phyloP scores from a whole-genome alignment of 345 rosid species.

The Ceriops zippeliana region DNA sequence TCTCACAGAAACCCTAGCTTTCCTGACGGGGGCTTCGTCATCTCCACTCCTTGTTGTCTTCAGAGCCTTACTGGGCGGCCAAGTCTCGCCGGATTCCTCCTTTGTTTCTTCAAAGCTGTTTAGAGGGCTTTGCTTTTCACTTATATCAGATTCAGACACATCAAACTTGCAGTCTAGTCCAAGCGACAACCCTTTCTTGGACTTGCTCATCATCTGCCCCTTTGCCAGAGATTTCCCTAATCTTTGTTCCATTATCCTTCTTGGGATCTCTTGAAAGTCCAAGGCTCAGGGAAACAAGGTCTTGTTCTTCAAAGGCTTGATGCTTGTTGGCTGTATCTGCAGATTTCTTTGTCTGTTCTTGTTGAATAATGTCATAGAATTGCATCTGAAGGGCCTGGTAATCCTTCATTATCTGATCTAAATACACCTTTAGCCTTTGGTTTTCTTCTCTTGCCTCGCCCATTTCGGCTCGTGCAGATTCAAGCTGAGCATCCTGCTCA shows the following conservation, averaged over 20 bases:
- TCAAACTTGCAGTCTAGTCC: slow-evolving; percentile 60
- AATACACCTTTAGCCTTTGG: slow-evolving; percentile 53
- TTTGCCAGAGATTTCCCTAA: slow-evolving; percentile 22
- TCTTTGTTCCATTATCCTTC: slow-evolving; percentile 22
- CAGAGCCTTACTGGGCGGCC: slow-evolving; percentile 36
- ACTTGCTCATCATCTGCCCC: slow-evolving; percentile 23
- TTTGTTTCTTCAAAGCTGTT: slow-evolving; percentile 38
- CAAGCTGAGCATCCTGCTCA: slow-evolving; percentile 47
- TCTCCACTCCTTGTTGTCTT: slow-evolving; percentile 45
- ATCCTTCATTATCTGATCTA: slow-evolving; percentile 53
- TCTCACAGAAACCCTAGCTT: slow-evolving; percentile 86
- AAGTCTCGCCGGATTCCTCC: slow-evolving; percentile 36
- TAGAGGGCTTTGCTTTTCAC: slow-evolving; percentile 29
- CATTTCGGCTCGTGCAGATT: slow-evolving; percentile 65
- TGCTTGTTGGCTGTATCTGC: background rate
- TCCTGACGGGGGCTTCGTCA: slow-evolving; percentile 58
- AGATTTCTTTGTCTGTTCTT: slow-evolving; percentile 31
- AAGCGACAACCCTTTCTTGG: slow-evolving; percentile 33
- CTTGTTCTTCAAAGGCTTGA: slow-evolving; percentile 36
- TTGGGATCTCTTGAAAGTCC: slow-evolving; percentile 44
- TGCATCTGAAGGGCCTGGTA: slow-evolving; percentile 58
- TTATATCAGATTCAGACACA: slow-evolving; percentile 8
- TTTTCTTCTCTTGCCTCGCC: slow-evolving; percentile 74
- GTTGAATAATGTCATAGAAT: slow-evolving; percentile 40
- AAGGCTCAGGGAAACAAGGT: slow-evolving; percentile 70